Base-by-base conservation (phyloP, 2,329 filamentous ascomycete genomes). In the Cladobotryum mycophilum region DNA sequence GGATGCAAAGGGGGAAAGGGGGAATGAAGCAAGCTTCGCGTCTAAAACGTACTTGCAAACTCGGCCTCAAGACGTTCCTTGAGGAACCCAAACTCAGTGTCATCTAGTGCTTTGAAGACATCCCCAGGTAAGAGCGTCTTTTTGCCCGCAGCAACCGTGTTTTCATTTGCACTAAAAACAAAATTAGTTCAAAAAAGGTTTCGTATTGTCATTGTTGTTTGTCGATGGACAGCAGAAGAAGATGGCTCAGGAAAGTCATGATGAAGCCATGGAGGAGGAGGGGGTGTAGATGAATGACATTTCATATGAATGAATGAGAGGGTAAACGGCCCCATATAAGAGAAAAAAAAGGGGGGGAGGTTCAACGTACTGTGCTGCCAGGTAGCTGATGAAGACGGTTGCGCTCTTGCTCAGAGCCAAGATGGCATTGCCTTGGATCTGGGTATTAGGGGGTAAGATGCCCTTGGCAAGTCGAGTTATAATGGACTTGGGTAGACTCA, bases 361-460 rank as follows among this genome's bases (percentile, higher is more conserved):
- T 13, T 22, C 14, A 34, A 18, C 85, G 49, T 77, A 92, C 88
- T 84, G 80, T 54, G 81, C 79, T 41, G 86, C 84, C 33, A 93
- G 73, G 66, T 91, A 88, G 69, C 82, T 92, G 59, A 93, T 85
- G 62, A 93, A 93, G 0, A 93, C 84, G 1, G 86, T 91, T 7
- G 88, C 85, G 67, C 86, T 87, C 70, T 91, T 91, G 58, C 81
- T 86, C 72, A 93, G 78, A 9, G 88, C 88, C 47, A 89, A 70
- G 49, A 91, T 80, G 40, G 88, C 88, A 70, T 90, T 89, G 62
- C 84, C 88, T 65, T 92, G 87, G 45, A 92, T 88, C 68, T 89
- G 86, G 5, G 88, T 91, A 64, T 90, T 90, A 5, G 86, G 77
- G 1, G 88, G 88, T 5, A 93, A 73, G 5, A 89, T 86, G 38